Percentiles rank a stretch among this genome's conserved stretches.
Conservation (phyloP, 2,329 filamentous ascomycete species). For the Ophiostoma triangulosporum region DNA sequence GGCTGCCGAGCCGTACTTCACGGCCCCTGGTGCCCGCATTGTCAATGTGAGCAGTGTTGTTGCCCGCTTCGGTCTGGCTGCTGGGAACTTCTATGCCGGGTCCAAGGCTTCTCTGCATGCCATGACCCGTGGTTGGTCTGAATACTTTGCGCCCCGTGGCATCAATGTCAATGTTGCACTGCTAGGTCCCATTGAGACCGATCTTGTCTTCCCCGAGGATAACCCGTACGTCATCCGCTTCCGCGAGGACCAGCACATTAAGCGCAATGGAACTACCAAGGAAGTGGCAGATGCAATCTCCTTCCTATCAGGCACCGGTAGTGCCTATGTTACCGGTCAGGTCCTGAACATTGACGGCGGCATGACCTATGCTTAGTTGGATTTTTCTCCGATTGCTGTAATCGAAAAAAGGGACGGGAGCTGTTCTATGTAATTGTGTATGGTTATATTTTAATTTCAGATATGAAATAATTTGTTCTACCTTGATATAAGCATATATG, state of each 20-base stretch:
- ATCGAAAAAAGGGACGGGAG: too few species aligned
- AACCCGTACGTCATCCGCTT: conserved; percentile 9
- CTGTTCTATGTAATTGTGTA: too few species aligned
- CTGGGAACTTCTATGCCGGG: conserved; percentile 9
- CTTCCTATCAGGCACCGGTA: conserved; percentile 14
- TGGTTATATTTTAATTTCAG: too few species aligned
- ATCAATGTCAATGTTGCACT: conserved; percentile 13
- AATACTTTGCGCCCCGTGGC: conserved; percentile 12
- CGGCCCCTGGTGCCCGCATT: conserved; percentile 10
- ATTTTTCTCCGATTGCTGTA: not conserved
- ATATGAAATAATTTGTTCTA: too few species aligned
- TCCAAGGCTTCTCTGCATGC: conserved; percentile 13
- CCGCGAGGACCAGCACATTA: conserved; percentile 13
- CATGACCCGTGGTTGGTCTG: conserved; percentile 13
- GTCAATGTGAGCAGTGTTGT: conserved; percentile 12
- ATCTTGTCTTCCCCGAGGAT: conserved; percentile 13
- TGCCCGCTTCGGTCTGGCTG: conserved; percentile 7
- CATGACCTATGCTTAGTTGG: conserved; percentile 4
- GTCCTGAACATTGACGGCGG: conserved; percentile 15
- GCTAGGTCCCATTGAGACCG: conserved; percentile 13
- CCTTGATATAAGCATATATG: too few species aligned
- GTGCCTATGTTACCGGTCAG: conserved; percentile 16
- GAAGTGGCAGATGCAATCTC: conserved; percentile 14
- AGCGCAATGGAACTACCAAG: conserved; percentile 14
- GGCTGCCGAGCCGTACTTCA: conserved; percentile 12